These are phyloP conservation scores for Backusella mclennaniae DNA, from an alignment of 192 early-diverging fungal species.

Conservation along the genomic window DNA sequence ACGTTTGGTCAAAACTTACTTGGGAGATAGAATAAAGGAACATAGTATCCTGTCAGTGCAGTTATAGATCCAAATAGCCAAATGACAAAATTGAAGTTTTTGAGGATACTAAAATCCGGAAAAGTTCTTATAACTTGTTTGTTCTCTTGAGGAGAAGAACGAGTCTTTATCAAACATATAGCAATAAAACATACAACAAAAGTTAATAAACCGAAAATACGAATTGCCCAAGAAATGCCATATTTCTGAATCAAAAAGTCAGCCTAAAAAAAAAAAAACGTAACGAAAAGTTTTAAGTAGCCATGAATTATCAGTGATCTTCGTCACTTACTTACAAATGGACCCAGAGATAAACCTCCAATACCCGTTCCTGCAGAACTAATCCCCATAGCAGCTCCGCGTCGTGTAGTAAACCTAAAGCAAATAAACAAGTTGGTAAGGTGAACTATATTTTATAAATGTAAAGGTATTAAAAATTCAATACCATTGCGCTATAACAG, in stretches of 20 bases:
- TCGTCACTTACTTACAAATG: slow-evolving; percentile 38
- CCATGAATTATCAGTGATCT: not conserved
- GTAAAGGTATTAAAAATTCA: not conserved
- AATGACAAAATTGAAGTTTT: slow-evolving; percentile 30
- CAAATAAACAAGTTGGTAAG: not conserved
- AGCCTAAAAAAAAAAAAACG: slow-evolving; percentile 35
- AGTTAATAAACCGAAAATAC: slow-evolving; percentile 57
- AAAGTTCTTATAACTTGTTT: not conserved
- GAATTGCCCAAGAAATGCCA: slow-evolving; percentile 49
- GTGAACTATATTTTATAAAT: not conserved
- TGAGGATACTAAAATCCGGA: not conserved
- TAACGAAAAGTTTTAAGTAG: slow-evolving; percentile 40
- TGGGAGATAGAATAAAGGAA: slow-evolving; percentile 36
- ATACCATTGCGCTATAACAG: slow-evolving; percentile 51
- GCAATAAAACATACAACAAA: slow-evolving; percentile 32
- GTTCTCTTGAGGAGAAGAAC: not conserved
- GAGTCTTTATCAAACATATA: slow-evolving; percentile 13
- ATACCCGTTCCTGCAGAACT: slow-evolving; percentile 63
- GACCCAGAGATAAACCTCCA: slow-evolving; percentile 48
- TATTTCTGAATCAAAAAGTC: slow-evolving; percentile 46
- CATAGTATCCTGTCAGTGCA: slow-evolving; percentile 36
- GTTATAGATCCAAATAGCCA: slow-evolving; percentile 28
- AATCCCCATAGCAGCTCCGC: slow-evolving; percentile 59
- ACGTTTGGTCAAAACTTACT: not conserved
- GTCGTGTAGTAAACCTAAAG: slow-evolving; percentile 46